These are phyloP conservation scores for Dictyostelium gargantuum DNA, from an alignment of 208 protist genomes.

Conservation along the genomic window DNA sequence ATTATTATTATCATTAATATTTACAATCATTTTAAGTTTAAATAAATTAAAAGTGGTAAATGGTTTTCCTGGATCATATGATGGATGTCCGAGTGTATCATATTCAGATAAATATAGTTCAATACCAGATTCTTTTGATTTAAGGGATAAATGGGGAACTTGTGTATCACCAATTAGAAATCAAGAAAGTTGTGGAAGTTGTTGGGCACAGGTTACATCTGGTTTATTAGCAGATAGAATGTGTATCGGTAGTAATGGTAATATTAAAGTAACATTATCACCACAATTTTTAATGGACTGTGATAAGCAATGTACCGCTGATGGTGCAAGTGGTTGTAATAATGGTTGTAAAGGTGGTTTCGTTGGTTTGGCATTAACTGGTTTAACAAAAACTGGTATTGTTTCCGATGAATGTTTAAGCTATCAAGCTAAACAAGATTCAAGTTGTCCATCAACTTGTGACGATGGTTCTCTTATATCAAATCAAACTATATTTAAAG, in stretches of 20 bases:
- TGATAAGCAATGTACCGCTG: not conserved
- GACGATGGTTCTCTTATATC: not conserved
- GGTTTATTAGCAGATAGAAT: conserved; percentile 11
- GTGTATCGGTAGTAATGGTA: not conserved
- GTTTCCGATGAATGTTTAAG: not conserved
- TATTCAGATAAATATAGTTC: not conserved
- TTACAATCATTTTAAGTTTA: not conserved
- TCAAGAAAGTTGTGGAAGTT: conserved; percentile 26
- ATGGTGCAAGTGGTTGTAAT: not conserved
- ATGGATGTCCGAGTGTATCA: not conserved
- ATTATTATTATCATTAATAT: not conserved
- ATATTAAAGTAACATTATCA: conserved; percentile 2
- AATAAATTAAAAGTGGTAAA: not conserved
- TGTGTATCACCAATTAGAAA: conserved; percentile 20
- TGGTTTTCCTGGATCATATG: not conserved
- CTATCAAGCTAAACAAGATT: not conserved
- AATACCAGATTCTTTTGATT: not conserved
- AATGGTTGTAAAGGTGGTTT: conserved; percentile 9
- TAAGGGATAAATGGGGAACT: not conserved
- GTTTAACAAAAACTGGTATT: not conserved
- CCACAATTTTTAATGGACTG: conserved; percentile 37
- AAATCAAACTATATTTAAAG: not conserved
- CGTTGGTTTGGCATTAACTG: not conserved
- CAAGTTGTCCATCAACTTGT: not conserved
- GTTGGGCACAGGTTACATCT: conserved; percentile 10